Base-by-base conservation (phyloP, 306 rosid genomes). In the Acacia confusa region DNA sequence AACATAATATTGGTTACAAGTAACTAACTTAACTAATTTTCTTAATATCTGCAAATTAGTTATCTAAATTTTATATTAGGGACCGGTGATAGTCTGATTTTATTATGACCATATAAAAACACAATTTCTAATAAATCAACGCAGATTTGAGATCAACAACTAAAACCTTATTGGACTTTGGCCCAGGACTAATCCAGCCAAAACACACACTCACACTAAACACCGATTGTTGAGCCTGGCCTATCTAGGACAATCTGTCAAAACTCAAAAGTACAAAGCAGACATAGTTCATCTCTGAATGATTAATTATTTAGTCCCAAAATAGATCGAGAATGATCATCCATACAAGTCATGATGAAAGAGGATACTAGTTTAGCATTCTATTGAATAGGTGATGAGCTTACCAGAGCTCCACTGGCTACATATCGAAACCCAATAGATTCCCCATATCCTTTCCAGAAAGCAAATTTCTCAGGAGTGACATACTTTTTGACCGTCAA, bases 391-490 rank as follows among this genome's bases (percentile, higher is more conserved):
- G 44, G 34, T 15, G 47, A 72, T 76, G 75, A 87, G 82, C 92
- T 83, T 84, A 95, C 98, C 98, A 95, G 85, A 34, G 98, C 98
- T 19, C 97, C 98, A 75, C 98, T 93, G 76, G 99, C 99, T 45
- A 95, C 96, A 22, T 93, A 95, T 28, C 99, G 93, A 64, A 95
- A 95, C 81, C 99, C 99, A 43, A 93, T 92, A 43, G 98, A 93
- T 87, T 95, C 99, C 15, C 98, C 98, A 10, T 92, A 92, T 87
- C 92, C 96, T 86, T 92, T 95, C 99, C 98, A 95, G 81, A 89
- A 93, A 60, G 83, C 87, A 81, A 93, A 95, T 83, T 93, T 95
- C 81, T 93, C 97, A 44, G 98, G 98, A 14, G 92, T 80, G 70
- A 95, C 94, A 68, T 87, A 93, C 87, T 95, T 96, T 85, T 95